Conservation (phyloP, 345 rosid genomes). For the Hibiscus tridactylites region DNA sequence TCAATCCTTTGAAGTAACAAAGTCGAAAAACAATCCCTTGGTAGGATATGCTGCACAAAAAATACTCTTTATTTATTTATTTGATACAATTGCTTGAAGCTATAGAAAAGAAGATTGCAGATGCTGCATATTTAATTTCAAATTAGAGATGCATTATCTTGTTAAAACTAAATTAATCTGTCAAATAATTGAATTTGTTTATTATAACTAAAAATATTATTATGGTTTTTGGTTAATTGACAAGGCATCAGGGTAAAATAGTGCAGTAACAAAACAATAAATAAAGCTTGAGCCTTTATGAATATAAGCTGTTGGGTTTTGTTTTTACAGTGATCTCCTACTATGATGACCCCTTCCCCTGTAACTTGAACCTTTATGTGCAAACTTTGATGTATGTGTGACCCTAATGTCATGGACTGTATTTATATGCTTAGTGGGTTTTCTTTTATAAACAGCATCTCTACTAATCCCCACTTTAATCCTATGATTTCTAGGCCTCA, state of each 20-base stretch:
- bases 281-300: no score
- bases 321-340: not conserved
- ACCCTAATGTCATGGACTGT: slow-evolving; percentile 27
- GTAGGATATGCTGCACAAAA: not conserved
- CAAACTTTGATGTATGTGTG: slow-evolving; percentile 35
- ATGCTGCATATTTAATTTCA: not conserved
- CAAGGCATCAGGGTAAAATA: no score
- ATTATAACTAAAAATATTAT: no score
- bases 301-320: no score
- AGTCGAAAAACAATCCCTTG: no score
- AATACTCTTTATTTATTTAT: not conserved
- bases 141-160: not conserved
- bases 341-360: slow-evolving; percentile 6
- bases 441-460: slow-evolving; percentile 16
- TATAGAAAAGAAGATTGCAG: not conserved
- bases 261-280: no score
- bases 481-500: slow-evolving; percentile 36
- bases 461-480: slow-evolving; percentile 26
- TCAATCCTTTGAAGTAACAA: no score
- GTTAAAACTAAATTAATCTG: not conserved
- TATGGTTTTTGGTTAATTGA: no score
- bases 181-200: no score
- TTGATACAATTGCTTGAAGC: no score
- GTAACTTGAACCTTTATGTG: slow-evolving; percentile 21
- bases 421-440: slow-evolving; percentile 14